phyloP scores from a whole-genome alignment of 2,329 filamentous ascomycete species.

The Camptophora hylomeconis region DNA sequence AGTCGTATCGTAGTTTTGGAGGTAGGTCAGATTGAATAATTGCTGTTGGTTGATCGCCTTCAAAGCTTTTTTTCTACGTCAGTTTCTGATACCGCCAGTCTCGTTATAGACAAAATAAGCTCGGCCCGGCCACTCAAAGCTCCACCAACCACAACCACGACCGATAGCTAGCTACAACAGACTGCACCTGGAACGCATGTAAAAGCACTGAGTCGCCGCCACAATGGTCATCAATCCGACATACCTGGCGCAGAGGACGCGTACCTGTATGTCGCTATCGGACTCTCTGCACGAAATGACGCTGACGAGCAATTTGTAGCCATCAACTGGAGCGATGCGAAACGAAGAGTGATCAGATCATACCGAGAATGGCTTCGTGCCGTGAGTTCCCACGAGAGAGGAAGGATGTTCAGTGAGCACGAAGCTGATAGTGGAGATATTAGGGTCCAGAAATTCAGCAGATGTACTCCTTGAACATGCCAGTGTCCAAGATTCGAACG shows the following conservation, averaged over 20 bases:
- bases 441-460: constrained; percentile 93
- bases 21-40: no score
- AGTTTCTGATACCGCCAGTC: no score
- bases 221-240: constrained; percentile 84
- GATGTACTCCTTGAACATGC: constrained; percentile 90
- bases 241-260: constrained; percentile 71
- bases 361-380: constrained; percentile 95
- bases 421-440: constrained; percentile 9
- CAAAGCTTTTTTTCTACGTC: no score
- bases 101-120: no score
- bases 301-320: constrained; percentile 41
- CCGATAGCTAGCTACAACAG: constrained; percentile 2
- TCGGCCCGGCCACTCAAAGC: constrained; percentile 8
- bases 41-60: no score
- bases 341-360: constrained; percentile 69
- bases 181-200: neutral
- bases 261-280: constrained; percentile 50
- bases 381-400: constrained; percentile 46
- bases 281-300: constrained; percentile 5
- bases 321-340: constrained; percentile 78
- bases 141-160: constrained; percentile 7
- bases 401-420: constrained; percentile 3
- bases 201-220: constrained; percentile 14
- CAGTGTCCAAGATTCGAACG: constrained; percentile 75
- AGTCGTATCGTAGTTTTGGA: no score